phyloP scores from a whole-genome alignment of 768 basidiomycete genomes.

The Mycena rebaudengoi region DNA sequence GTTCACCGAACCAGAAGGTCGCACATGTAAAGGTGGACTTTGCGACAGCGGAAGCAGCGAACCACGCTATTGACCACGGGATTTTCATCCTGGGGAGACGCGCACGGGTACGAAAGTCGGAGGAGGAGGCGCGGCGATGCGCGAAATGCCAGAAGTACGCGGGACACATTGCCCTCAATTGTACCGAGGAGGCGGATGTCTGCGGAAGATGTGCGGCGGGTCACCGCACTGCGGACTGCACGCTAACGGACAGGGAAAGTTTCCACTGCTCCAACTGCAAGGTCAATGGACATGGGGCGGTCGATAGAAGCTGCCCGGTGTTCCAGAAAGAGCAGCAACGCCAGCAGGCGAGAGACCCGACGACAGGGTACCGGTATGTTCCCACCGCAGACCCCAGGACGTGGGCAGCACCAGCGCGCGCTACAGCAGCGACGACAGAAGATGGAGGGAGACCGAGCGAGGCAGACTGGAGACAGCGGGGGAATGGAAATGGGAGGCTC shows the following conservation, averaged over 20 bases:
- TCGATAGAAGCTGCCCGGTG: background rate
- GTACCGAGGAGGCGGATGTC: background rate
- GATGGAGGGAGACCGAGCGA: no score
- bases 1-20: background rate
- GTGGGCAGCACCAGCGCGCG: background rate
- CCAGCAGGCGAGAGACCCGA: background rate
- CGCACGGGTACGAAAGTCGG: background rate
- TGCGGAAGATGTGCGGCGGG: background rate
- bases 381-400: background rate
- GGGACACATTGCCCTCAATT: background rate
- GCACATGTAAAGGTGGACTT: constrained; percentile 21
- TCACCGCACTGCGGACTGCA: background rate
- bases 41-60: constrained; percentile 13
- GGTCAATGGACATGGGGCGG: background rate
- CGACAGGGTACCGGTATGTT: background rate
- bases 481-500: background rate
- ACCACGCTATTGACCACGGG: constrained; percentile 10
- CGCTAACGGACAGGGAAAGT: background rate
- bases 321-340: background rate
- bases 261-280: background rate
- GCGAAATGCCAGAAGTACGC: background rate
- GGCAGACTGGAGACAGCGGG: background rate
- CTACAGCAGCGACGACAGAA: no score
- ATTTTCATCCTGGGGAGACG: constrained; percentile 4
- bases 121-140: background rate